Evolutionary conservation across 2,329 filamentous ascomycete species (phyloP), one percentile per base, ranked within the genome.

Genomic region (Diaporthe sp.): DNA sequence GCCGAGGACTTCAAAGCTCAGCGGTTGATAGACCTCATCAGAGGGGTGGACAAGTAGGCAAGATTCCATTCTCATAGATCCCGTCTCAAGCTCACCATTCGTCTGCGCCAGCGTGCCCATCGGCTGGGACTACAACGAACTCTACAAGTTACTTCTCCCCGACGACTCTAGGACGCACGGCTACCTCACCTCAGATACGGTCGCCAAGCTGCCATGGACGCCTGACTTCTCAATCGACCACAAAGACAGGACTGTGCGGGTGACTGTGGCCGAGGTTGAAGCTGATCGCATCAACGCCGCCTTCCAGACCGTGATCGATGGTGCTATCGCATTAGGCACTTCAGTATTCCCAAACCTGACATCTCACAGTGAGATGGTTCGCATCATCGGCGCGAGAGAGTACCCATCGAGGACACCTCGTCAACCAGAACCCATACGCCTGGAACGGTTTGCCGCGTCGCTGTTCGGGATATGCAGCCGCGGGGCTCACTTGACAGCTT

Each of bases 391-490:
- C 19, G 83, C 85, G 12, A 73, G 13, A n/a, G 39, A 42, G 3
- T 62, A 65, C 17, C n/a, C 46, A 4, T 51, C 34, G 7, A 37
- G 6, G 28, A 10, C 15, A 8, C 2, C 22, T 9, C 7, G 7
- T 13, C n/a, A 53, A 49, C 31, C 58, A 28, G 46, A 34, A 8
- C 34, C 9, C 2, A 65, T 73, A 65, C 46, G 71, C 70, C 86
- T 94, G 78, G 93, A 94, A 82, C 88, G 93, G 34, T 89, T 89
- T 73, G 91, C 91, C 4, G 88, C 87, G 57, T 86, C 90, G 4
- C 84, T 95, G 5, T 94, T 95, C 77, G 93, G 93, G 10, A 88
- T 94, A 42, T 88, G 91, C 51, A 91, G 88, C 12, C 92, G 93
- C 76, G 93, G 93, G 42, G 89, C 86, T 3, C 92, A 95, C 81